A percentile compares a stretch with the other conserved stretches of the same genome.
These are phyloP conservation scores for Candida cerambycidarum DNA, from an alignment of 805 yeast genomes.

Conservation along the genomic window DNA sequence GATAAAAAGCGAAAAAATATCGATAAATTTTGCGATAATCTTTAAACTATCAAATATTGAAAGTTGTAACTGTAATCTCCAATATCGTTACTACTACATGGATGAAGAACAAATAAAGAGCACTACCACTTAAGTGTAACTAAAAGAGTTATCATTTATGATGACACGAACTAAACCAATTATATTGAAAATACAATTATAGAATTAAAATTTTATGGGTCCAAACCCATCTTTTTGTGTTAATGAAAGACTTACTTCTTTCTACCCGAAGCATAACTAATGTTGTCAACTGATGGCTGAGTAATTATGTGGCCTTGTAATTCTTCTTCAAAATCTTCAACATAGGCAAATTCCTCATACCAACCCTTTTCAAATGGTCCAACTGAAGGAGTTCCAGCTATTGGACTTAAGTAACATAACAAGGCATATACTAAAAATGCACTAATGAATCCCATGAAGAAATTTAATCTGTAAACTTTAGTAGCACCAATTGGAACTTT, in stretches of 20 bases:
- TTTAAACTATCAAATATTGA: no score
- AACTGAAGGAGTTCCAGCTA: conserved; percentile 35
- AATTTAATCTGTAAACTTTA: conserved; percentile 69
- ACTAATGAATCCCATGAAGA: conserved; percentile 70
- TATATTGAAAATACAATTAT: no score
- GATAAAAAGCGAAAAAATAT: no score
- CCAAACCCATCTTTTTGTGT: no score
- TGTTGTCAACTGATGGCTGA: conserved; percentile 16
- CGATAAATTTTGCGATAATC: no score
- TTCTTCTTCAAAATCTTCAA: conserved; percentile 57
- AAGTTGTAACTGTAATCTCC: no score
- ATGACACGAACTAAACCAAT: no score
- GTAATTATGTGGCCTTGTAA: conserved; percentile 29
- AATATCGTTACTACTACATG: no score
- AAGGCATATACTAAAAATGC: conserved; percentile 56
- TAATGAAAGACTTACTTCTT: not conserved
- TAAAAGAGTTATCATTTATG: no score
- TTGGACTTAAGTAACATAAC: conserved; percentile 54
- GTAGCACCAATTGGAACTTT: conserved; percentile 76
- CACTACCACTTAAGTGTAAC: no score
- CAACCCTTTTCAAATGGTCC: conserved; percentile 54
- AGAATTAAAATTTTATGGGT: no score
- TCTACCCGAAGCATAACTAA: conserved; percentile 16
- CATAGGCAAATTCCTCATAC: conserved; percentile 62
- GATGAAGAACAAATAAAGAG: no score